Evolutionary conservation across 371 early-diverging fungal genomes (phyloP), one percentile per base, ranked within the genome.

Genomic region (Chytridium lagenaria): DNA sequence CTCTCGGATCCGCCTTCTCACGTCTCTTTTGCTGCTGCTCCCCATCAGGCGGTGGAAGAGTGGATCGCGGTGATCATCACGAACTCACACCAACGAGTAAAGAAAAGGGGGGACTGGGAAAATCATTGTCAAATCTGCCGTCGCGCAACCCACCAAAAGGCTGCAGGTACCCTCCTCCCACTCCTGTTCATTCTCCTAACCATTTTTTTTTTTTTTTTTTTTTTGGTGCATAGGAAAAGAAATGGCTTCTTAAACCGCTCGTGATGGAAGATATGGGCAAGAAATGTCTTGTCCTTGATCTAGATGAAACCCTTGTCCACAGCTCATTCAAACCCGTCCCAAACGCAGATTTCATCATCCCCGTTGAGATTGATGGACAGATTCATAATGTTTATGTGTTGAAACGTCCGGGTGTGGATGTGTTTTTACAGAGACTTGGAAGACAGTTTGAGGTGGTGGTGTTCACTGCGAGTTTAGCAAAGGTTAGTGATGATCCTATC

Each of bases 341-440:
- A 22, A 83, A 91, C 51, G 91, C 94, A n/a, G 95, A 95, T 76
- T 94, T 91, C 77, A 84, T 94, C 50, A 92, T 95, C 44, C 94
- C 93, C 33, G 94, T 94, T 16, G 92, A 93, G 73, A 94, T 98
- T 69, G 97, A 98, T 78, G 90, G 90, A 69, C 92, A 92, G 75
- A 85, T 90, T 26, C 97, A 98, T 81, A 93, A 90, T 73, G 96
- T 97, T 22, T 97, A 95, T 81, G 98, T 98, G 28, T 86, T 94
- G 71, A 97, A 97, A 81, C 87, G 98, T 71, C 98, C 98, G 1
- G 95, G 95, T 7, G 95, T 97, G 16, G 97, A 96, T 81, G 89
- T 89, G 52, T 98, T 98, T 74, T 82, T 98, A 89, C 85, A 87
- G 70, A 85, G 89, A 73, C 88, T 97, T 87, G 96, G 94, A 2